A percentile compares a stretch with the other conserved stretches of the same genome.
phyloP scores from a whole-genome alignment of 768 basidiomycete species.

The Rhodotorula taiwanensis region DNA sequence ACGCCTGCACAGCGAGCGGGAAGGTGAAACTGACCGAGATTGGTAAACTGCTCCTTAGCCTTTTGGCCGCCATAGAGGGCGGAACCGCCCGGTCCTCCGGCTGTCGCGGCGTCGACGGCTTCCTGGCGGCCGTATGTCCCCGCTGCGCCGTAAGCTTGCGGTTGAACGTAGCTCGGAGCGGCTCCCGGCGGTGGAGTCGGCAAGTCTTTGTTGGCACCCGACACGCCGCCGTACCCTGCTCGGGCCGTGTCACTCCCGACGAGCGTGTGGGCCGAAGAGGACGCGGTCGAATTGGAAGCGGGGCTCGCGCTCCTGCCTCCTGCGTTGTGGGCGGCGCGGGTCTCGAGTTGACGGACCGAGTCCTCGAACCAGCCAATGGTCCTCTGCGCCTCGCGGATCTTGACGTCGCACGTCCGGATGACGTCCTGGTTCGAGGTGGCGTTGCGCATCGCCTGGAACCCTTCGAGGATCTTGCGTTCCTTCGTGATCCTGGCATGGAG shows the following conservation, averaged over 20 bases:
- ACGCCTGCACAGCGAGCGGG: not conserved
- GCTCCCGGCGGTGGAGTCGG: conserved; percentile 28
- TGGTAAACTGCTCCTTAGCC: conserved; percentile 25
- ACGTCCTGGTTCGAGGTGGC: conserved; percentile 85
- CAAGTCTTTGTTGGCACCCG: not conserved
- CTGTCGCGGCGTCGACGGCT: conserved; percentile 11
- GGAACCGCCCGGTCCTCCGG: not conserved
- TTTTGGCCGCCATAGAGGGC: not conserved
- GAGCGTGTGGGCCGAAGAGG: not conserved
- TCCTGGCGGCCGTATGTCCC: conserved; percentile 4
- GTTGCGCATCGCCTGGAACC: conserved; percentile 65
- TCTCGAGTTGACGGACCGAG: conserved; percentile 72
- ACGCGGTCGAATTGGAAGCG: not conserved
- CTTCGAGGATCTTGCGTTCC: conserved; percentile 87
- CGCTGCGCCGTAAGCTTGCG: conserved; percentile 17
- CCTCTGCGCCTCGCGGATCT: conserved; percentile 78
- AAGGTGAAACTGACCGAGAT: conserved; percentile 23
- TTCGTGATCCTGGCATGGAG: conserved; percentile 83
- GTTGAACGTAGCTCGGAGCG: conserved; percentile 26
- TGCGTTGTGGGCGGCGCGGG: conserved; percentile 50
- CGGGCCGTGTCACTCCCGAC: no score
- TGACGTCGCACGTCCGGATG: conserved; percentile 66
- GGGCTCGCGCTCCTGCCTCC: not conserved
- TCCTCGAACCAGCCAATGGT: conserved; percentile 81
- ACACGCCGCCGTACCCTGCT: no score